Evolutionary conservation across 345 rosid genomes (phyloP).

Genomic region (Salix suchowensis): DNA sequence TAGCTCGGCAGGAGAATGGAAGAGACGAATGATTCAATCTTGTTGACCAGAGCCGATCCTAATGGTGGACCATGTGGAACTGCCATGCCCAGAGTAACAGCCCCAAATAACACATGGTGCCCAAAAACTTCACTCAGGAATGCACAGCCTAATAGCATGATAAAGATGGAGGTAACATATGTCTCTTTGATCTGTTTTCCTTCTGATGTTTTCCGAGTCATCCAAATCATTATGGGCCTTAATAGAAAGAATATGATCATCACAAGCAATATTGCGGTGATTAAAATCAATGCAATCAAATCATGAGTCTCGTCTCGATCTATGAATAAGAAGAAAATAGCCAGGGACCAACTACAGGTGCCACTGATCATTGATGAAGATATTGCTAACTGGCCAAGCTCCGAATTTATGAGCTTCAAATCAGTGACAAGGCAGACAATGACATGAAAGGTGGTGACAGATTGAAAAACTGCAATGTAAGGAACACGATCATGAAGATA

Average conservation of each 20-base stretch:
- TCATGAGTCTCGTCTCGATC: neutral
- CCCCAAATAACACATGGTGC: conserved; percentile 34
- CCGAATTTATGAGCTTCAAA: conserved; percentile 18
- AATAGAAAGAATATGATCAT: neutral
- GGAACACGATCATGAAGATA: neutral
- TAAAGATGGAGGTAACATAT: conserved; percentile 21
- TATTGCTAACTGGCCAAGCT: conserved; percentile 13
- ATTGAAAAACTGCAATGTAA: conserved; percentile 4
- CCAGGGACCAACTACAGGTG: conserved; percentile 2
- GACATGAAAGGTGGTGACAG: conserved; percentile 16
- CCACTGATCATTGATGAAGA: conserved; percentile 23
- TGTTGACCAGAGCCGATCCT: conserved; percentile 39
- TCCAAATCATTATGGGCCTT: conserved; percentile 12
- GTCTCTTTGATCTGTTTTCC: conserved; percentile 29
- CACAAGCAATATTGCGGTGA: neutral
- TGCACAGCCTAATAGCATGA: conserved; percentile 28
- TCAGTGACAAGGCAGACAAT: conserved; percentile 14
- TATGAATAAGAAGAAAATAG: neutral
- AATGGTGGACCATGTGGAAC: conserved; percentile 53
- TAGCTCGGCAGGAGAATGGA: conserved; percentile 26
- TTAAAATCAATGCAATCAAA: neutral
- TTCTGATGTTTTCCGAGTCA: conserved; percentile 12
- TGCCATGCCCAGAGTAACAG: conserved; percentile 35
- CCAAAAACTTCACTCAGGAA: conserved; percentile 20
- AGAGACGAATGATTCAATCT: conserved; percentile 31